These are phyloP conservation scores for Colletotrichum sp. DNA, from an alignment of 2,329 filamentous ascomycete genomes.

Conservation along the genomic window DNA sequence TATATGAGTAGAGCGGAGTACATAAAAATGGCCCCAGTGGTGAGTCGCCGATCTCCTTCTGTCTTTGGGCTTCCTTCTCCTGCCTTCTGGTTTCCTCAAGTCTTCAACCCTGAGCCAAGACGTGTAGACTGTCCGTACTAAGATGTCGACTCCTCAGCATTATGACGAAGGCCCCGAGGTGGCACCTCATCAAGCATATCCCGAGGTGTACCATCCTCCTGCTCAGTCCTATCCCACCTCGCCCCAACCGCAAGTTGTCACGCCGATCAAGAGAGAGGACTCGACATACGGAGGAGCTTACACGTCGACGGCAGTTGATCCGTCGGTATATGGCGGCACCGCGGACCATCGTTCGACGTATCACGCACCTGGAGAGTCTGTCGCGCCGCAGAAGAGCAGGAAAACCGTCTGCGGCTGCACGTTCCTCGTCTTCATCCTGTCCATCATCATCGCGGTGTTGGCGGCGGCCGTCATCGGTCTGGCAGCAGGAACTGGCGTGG, in stretches of 20 bases:
- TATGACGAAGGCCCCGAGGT: constrained; percentile 20
- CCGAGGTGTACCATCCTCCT: constrained; percentile 17
- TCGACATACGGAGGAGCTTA: constrained; percentile 3
- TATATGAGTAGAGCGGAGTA: constrained; percentile 6
- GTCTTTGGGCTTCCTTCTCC: not conserved
- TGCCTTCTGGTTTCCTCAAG: not conserved
- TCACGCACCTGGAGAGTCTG: not conserved
- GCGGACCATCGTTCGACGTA: not conserved
- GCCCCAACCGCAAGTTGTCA: constrained; percentile 1
- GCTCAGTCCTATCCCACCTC: not conserved
- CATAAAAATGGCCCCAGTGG: constrained; percentile 9
- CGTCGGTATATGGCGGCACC: constrained; percentile 4
- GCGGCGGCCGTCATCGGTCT: constrained; percentile 47
- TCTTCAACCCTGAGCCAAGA: not conserved
- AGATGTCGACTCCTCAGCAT: not conserved
- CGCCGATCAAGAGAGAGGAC: constrained; percentile 9
- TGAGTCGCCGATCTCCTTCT: not conserved
- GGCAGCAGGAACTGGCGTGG: constrained; percentile 48
- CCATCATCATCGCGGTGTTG: constrained; percentile 42
- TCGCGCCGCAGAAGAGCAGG: not conserved
- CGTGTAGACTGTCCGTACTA: not conserved
- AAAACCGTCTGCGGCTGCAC: constrained; percentile 30
- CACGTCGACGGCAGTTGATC: not conserved
- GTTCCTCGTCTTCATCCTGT: constrained; percentile 44
- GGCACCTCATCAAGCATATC: constrained; percentile 8